Percentiles rank a stretch among this genome's conserved stretches.
Conservation (phyloP, 2,329 filamentous ascomycete genomes). For the Mycogone perniciosa region DNA sequence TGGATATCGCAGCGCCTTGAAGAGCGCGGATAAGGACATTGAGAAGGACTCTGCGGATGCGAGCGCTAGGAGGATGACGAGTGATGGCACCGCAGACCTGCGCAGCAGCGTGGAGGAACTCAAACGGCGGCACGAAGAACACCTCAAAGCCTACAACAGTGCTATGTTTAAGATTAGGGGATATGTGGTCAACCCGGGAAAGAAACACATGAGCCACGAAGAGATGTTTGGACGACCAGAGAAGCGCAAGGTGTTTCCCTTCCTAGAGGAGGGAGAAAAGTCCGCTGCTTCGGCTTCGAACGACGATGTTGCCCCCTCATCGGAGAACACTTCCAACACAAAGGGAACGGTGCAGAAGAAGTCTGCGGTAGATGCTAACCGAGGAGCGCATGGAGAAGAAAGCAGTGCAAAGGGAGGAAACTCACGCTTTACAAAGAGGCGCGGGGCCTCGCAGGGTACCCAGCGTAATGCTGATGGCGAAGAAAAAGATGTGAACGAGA, state of each 20-base stretch:
- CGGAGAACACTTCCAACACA: neutral
- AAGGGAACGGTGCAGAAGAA: neutral
- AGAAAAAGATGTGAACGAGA: neutral
- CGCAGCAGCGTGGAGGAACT: constrained; percentile 18
- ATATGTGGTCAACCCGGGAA: constrained; percentile 19
- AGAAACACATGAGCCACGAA: constrained; percentile 23
- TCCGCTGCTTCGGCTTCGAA: neutral
- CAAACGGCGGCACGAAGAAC: constrained; percentile 20
- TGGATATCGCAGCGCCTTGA: constrained; percentile 20
- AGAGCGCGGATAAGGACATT: constrained; percentile 19
- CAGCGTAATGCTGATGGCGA: neutral
- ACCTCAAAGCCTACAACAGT: constrained; percentile 20
- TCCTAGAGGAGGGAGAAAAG: neutral
- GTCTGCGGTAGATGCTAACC: neutral
- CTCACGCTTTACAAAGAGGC: constrained; percentile 5
- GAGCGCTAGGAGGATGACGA: neutral
- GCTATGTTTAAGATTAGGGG: constrained; percentile 27
- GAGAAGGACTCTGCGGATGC: neutral
- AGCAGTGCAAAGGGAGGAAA: neutral
- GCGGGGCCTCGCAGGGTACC: neutral
- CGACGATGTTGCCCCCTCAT: neutral
- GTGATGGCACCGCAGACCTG: constrained; percentile 3
- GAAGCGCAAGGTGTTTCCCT: constrained; percentile 13
- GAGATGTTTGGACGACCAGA: constrained; percentile 23
- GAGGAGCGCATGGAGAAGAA: neutral